These are phyloP conservation scores for Backusella westeae DNA, from an alignment of 192 early-diverging fungal species.

Conservation along the genomic window DNA sequence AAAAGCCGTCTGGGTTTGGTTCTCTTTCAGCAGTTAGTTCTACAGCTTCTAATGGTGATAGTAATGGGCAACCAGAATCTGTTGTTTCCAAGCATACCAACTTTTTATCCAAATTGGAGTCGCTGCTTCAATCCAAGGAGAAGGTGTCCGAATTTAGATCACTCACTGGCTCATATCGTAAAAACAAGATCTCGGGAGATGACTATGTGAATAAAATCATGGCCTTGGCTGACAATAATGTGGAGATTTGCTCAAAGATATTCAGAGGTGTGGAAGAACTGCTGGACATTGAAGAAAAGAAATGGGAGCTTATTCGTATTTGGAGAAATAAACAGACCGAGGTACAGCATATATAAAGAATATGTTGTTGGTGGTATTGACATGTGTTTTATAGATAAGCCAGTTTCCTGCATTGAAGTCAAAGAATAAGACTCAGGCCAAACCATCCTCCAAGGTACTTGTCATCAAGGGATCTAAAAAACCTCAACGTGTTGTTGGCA, in stretches of 20 bases:
- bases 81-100: conserved; percentile 22
- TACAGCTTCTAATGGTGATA: not conserved
- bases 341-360: conserved; percentile 22
- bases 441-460: conserved; percentile 56
- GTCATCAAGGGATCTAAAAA: conserved; percentile 62
- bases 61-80: not conserved
- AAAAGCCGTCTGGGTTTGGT: conserved; percentile 13
- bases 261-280: conserved; percentile 49
- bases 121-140: conserved; percentile 27
- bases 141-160: conserved; percentile 48
- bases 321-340: conserved; percentile 68
- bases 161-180: conserved; percentile 47
- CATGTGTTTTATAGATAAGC: conserved; percentile 7
- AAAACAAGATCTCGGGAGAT: conserved; percentile 36
- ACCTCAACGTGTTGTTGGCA: conserved; percentile 18
- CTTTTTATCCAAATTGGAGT: conserved; percentile 41
- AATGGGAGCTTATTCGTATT: conserved; percentile 55
- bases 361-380: not conserved
- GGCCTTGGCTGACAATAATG: conserved; percentile 35
- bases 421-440: not conserved
- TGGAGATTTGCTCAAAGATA: conserved; percentile 45
- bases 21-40: not conserved
- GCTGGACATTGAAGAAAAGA: conserved; percentile 50
- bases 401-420: conserved; percentile 20
- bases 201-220: conserved; percentile 43